Evolutionary conservation across 805 yeast genomes (phyloP).

Genomic region (Candida xyloterini): DNA sequence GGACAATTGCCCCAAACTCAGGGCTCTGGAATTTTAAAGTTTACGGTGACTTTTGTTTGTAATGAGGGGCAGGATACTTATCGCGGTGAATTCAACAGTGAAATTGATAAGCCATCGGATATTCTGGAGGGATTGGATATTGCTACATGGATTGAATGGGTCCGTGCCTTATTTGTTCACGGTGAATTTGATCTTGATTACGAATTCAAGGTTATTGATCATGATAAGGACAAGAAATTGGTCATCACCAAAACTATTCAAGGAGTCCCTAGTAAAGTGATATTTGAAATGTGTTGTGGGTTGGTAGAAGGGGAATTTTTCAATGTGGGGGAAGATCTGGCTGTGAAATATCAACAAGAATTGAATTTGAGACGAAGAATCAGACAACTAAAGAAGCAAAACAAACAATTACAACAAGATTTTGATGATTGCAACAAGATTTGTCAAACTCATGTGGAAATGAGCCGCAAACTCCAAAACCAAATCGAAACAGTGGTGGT

Average conservation of each 20-base stretch:
- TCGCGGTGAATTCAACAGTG: slow-evolving; percentile 5
- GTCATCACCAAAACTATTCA: slow-evolving; percentile 11
- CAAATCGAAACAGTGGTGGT: slow-evolving; percentile 13
- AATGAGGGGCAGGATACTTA: slow-evolving; percentile 8
- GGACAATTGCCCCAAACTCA: not conserved
- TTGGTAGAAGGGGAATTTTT: slow-evolving; percentile 9
- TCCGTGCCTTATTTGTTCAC: slow-evolving; percentile 4
- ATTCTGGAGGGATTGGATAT: slow-evolving; percentile 6
- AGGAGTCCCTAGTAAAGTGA: slow-evolving; percentile 14
- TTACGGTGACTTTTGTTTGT: slow-evolving; percentile 14
- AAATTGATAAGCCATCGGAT: not conserved
- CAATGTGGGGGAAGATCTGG: slow-evolving; percentile 14
- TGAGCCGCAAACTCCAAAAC: slow-evolving; percentile 5
- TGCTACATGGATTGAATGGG: slow-evolving; percentile 14
- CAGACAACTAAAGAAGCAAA: slow-evolving; percentile 1
- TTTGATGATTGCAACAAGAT: slow-evolving; percentile 6
- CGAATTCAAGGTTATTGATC: slow-evolving; percentile 9
- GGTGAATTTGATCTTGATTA: slow-evolving; percentile 15
- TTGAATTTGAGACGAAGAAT: slow-evolving; percentile 10
- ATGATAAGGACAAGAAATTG: slow-evolving; percentile 1
- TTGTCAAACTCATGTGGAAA: slow-evolving; percentile 2
- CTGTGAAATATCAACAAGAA: slow-evolving; percentile 14
- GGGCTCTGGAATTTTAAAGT: not conserved
- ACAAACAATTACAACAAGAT: slow-evolving; percentile 9
- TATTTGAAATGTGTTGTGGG: slow-evolving; percentile 15